Evolutionary conservation across 345 rosid genomes (phyloP).

Genomic region (Brassica juncea): DNA sequence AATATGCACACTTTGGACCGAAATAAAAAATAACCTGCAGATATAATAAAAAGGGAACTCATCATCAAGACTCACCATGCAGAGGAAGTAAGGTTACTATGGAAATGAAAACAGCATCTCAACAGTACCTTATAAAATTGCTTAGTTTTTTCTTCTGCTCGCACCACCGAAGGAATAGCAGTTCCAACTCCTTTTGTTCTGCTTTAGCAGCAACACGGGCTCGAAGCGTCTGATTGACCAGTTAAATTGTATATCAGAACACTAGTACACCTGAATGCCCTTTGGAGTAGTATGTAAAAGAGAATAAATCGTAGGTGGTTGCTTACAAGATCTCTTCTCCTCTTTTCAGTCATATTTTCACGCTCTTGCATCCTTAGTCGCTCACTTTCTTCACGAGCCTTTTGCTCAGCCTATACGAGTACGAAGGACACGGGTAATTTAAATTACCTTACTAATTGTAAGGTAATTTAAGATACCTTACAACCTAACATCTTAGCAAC

Average conservation of each 20-base stretch:
- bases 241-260: constrained; percentile 25
- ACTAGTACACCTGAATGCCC: background rate
- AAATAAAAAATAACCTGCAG: constrained; percentile 96
- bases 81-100: constrained; percentile 3
- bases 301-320: background rate
- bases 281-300: background rate
- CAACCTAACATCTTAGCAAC: constrained; percentile 7
- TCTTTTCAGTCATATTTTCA: constrained; percentile 72
- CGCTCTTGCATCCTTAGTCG: constrained; percentile 89
- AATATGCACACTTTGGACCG: constrained; percentile 99
- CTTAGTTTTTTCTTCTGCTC: constrained; percentile 86
- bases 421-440: background rate
- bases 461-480: background rate
- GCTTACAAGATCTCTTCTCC: constrained; percentile 92
- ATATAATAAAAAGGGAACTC: constrained; percentile 21
- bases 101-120: background rate
- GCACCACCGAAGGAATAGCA: constrained; percentile 93
- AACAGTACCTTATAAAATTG: constrained; percentile 84
- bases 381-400: constrained; percentile 90
- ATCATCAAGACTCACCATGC: constrained; percentile 16
- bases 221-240: constrained; percentile 63
- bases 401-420: constrained; percentile 70
- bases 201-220: constrained; percentile 96
- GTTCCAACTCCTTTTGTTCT: constrained; percentile 93
- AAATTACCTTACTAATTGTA: background rate